Conservation (phyloP, 768 basidiomycete species). For the Mycena belliarum region DNA sequence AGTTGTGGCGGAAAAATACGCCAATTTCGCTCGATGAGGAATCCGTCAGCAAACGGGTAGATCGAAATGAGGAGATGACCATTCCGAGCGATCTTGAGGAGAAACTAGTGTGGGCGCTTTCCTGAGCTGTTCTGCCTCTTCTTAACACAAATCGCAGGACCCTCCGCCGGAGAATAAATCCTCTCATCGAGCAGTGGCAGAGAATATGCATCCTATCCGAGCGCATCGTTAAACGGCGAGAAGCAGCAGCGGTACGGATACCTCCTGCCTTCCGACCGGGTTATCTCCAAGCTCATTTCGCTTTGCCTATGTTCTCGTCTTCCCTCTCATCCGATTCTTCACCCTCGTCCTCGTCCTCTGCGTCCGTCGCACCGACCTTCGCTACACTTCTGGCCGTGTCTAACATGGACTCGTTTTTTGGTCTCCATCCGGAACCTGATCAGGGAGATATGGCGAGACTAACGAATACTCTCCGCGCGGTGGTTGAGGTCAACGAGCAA, state of each 20-base stretch:
- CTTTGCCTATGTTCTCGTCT: constrained; percentile 52
- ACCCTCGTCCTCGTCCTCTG: constrained; percentile 32
- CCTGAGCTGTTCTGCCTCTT: neutral
- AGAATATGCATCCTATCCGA: constrained; percentile 85
- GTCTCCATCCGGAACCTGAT: constrained; percentile 24
- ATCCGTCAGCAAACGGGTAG: constrained; percentile 74
- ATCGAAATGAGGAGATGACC: constrained; percentile 84
- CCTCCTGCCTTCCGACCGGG: constrained; percentile 62
- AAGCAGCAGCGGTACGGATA: constrained; percentile 87
- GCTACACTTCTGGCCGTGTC: constrained; percentile 23
- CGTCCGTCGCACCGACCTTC: constrained; percentile 29
- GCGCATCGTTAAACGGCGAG: constrained; percentile 84
- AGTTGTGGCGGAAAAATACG: constrained; percentile 83
- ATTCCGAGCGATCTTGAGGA: constrained; percentile 93
- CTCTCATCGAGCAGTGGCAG: constrained; percentile 90
- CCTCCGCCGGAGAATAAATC: constrained; percentile 72
- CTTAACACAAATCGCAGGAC: constrained; percentile 43
- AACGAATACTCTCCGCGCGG: constrained; percentile 77
- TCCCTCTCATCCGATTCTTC: constrained; percentile 34
- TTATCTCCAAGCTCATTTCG: constrained; percentile 71
- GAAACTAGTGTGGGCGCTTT: constrained; percentile 66
- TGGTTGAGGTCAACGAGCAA: constrained; percentile 74
- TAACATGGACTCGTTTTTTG: constrained; percentile 29
- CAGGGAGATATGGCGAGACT: constrained; percentile 85
- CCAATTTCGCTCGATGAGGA: constrained; percentile 85